These are phyloP conservation scores for Cryomyces minteri DNA, from an alignment of 495 filamentous ascomycete genomes.

Conservation along the genomic window DNA sequence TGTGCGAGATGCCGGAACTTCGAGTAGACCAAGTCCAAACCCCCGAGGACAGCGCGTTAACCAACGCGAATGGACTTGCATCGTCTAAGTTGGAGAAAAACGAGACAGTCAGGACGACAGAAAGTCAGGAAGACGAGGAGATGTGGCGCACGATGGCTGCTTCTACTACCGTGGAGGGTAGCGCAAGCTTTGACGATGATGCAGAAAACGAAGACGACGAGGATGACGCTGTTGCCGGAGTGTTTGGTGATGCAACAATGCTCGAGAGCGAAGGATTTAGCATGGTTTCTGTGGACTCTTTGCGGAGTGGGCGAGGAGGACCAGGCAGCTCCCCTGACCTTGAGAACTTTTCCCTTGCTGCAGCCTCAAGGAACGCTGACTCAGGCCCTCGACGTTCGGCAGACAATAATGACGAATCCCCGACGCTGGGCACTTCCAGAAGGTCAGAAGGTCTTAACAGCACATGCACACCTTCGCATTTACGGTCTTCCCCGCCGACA, in stretches of 20 bases:
- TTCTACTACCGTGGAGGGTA: no score
- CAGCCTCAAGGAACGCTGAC: neutral
- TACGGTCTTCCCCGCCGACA: constrained; percentile 12
- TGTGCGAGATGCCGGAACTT: no score
- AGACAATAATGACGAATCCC: neutral
- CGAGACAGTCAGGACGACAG: neutral
- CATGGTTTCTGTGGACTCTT: constrained; percentile 20
- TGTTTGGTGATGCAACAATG: constrained; percentile 15
- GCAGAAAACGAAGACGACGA: neutral
- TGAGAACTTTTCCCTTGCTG: neutral
- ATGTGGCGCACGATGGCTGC: constrained; percentile 3
- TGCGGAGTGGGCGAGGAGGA: constrained; percentile 9
- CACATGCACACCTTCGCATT: neutral
- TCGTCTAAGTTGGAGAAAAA: neutral
- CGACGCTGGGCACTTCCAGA: neutral
- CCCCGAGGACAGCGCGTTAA: neutral
- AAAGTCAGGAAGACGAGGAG: constrained; percentile 1
- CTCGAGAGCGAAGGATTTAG: constrained; percentile 20
- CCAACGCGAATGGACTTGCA: neutral
- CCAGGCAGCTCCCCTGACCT: neutral
- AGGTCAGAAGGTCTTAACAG: neutral
- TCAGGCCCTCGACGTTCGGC: neutral
- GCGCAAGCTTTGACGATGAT: no score
- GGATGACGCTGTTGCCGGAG: neutral
- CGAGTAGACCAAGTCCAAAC: neutral